phyloP scores from a whole-genome alignment of 495 filamentous ascomycete genomes.

The Xylaria castorea region DNA sequence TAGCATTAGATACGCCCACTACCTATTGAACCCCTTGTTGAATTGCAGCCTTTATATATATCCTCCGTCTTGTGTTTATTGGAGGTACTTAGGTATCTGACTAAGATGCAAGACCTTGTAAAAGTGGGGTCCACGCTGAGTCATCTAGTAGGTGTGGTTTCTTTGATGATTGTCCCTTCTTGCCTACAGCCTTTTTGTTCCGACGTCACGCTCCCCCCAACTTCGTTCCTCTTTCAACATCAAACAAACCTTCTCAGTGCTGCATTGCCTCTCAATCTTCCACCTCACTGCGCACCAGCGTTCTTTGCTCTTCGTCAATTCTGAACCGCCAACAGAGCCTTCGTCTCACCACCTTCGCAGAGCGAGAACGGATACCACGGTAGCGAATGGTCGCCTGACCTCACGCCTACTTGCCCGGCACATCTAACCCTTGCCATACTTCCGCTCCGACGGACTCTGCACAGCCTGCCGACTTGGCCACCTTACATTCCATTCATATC shows the following conservation, averaged over 20 bases:
- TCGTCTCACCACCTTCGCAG: slow-evolving; percentile 5
- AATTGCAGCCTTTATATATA: neutral
- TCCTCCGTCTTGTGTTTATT: neutral
- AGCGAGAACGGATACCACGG: slow-evolving; percentile 6
- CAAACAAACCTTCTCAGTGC: slow-evolving; percentile 10
- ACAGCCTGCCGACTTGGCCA: neutral
- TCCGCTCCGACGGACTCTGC: neutral
- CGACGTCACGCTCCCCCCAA: slow-evolving; percentile 14
- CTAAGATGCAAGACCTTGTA: neutral
- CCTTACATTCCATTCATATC: neutral
- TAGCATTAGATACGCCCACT: neutral
- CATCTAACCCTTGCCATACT: neutral
- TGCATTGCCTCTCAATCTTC: slow-evolving; percentile 6
- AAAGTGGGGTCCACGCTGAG: neutral
- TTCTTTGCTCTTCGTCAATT: neutral
- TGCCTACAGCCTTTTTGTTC: slow-evolving; percentile 25
- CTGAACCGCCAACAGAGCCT: neutral
- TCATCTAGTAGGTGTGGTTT: slow-evolving; percentile 11
- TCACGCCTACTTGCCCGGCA: neutral
- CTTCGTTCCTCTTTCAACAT: slow-evolving; percentile 20
- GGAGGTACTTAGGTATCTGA: neutral
- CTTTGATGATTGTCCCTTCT: neutral
- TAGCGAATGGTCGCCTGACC: slow-evolving; percentile 21
- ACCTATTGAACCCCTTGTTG: neutral
- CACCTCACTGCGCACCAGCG: neutral